A percentile compares a stretch with the other conserved stretches of the same genome.
These are phyloP conservation scores for Colletotrichum tropicicola DNA, from an alignment of 2,329 filamentous ascomycete genomes.

Conservation along the genomic window DNA sequence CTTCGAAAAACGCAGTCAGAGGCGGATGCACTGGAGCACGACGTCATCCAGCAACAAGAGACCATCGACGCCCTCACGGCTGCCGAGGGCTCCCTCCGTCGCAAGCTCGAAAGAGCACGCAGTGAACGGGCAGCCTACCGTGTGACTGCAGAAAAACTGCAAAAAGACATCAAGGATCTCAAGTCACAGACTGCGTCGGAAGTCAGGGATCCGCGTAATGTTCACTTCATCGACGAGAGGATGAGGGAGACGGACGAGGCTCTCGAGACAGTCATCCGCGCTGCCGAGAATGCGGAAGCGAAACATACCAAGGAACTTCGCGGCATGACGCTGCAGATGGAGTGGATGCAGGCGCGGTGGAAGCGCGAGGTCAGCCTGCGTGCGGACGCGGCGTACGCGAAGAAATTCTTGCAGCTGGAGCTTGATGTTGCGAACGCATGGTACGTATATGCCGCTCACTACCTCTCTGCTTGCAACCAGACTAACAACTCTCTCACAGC, in stretches of 20 bases:
- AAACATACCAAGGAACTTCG: slow-evolving; percentile 79
- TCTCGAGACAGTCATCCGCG: slow-evolving; percentile 66
- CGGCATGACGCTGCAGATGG: slow-evolving; percentile 87
- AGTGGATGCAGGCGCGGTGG: slow-evolving; percentile 86
- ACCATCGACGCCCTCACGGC: slow-evolving; percentile 65
- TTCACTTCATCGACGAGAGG: slow-evolving; percentile 41
- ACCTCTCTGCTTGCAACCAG: slow-evolving; percentile 18
- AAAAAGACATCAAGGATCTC: slow-evolving; percentile 58
- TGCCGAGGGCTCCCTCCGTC: slow-evolving; percentile 68
- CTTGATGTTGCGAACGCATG: slow-evolving; percentile 88
- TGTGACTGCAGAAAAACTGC: slow-evolving; percentile 62
- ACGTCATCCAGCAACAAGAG: slow-evolving; percentile 74
- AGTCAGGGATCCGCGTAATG: slow-evolving; percentile 36
- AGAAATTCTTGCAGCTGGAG: slow-evolving; percentile 82
- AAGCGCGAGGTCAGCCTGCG: slow-evolving; percentile 84
- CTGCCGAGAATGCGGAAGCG: slow-evolving; percentile 70
- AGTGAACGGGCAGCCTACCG: slow-evolving; percentile 69
- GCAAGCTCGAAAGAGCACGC: slow-evolving; percentile 75
- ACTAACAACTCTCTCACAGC: slow-evolving; percentile 60
- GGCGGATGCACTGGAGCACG: slow-evolving; percentile 75
- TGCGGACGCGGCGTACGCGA: slow-evolving; percentile 83
- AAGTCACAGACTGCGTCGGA: slow-evolving; percentile 49
- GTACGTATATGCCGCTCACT: slow-evolving; percentile 67
- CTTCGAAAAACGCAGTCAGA: slow-evolving; percentile 71
- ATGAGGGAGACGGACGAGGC: slow-evolving; percentile 55